Base-by-base conservation (phyloP, 257 asterid species). In the Solanum tarapatanum region DNA sequence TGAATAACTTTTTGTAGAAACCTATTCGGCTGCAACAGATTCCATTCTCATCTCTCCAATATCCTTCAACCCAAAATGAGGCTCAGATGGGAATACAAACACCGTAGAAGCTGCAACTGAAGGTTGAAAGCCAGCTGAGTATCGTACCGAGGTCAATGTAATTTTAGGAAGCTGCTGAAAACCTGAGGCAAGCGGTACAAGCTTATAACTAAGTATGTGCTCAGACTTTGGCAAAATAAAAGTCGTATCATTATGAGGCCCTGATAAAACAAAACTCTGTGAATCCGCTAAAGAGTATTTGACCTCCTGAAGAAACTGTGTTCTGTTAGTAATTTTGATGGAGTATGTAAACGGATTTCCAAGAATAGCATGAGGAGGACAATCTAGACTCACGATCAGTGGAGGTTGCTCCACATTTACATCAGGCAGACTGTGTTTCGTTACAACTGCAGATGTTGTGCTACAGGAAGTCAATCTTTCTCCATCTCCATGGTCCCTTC, bases 251-350 rank as follows among this genome's bases (percentile, higher is more conserved):
- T 93, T 92, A 91, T 96, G 98, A 89, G 97, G 93, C 80, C 99
- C 99, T 4, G 96, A 92, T 85, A 91, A 89, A 77, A 97, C 96
- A 35, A 97, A 96, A 91, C 94, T 93, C 48, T 91, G 98, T 2
- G 99, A 94, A 92, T 97, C 99, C 3, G 93, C 93, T n/a, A 96
- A 86, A 2, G 98, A 92, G 91, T 91, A 95, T 82, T 93, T 95
- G n/a, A 97, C 93, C 95, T 97, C 99, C 91, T 96, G 98, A 82
- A 95, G 94, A 87, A 93, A 85, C 91, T 90, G 95, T 6, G 98
- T 96, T 90, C 89, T 93, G 70, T 97, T 97, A 2, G 86, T 89
- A 87, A 97, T 91, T 89, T 88, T 92, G 58, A 95, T 89, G 28
- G 92, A 89, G 89, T 84, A 95, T n/a, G 89, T 76, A 37, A 97